A percentile compares a stretch with the other conserved stretches of the same genome.
Conservation (phyloP, 345 rosid genomes). For the Citrus maxima region DNA sequence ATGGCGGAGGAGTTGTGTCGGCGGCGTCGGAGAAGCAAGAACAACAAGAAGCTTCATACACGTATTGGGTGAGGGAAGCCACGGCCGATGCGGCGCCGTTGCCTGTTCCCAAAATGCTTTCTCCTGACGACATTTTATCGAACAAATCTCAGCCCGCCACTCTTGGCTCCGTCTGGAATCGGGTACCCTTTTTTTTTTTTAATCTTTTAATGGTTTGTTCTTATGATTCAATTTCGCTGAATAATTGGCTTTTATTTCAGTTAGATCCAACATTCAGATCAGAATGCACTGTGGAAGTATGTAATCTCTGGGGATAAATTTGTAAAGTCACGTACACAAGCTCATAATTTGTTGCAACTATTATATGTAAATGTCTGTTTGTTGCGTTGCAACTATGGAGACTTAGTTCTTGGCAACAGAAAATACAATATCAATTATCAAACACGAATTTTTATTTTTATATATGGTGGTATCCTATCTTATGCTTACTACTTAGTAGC, state of each 20-base stretch:
- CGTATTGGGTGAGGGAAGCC: conserved; percentile 85
- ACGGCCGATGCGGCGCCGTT: conserved; percentile 74
- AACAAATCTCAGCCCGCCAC: conserved; percentile 27
- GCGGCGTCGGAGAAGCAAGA: conserved; percentile 21
- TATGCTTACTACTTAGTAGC: too few relatives aligned
- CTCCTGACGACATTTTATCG: conserved; percentile 32
- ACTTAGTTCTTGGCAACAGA: too few relatives aligned
- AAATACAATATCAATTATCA: not conserved
- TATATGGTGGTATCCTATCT: too few relatives aligned
- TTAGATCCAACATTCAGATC: not conserved
- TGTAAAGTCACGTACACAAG: not conserved
- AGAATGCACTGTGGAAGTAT: not conserved
- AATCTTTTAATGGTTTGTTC: too few relatives aligned
- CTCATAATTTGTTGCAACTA: not conserved
- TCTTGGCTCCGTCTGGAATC: conserved; percentile 89
- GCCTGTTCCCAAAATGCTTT: conserved; percentile 66
- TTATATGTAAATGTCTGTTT: too few relatives aligned
- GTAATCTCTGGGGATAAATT: not conserved
- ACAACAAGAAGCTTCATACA: conserved; percentile 45
- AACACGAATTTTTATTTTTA: not conserved
- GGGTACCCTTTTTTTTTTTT: conserved; percentile 29
- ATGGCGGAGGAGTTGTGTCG: conserved; percentile 27
- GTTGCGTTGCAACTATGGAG: too few relatives aligned
- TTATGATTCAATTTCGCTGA: too few relatives aligned
- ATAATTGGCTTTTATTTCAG: not conserved